Conservation (phyloP, 768 basidiomycete species). For the Fibroporia radiculosa region DNA sequence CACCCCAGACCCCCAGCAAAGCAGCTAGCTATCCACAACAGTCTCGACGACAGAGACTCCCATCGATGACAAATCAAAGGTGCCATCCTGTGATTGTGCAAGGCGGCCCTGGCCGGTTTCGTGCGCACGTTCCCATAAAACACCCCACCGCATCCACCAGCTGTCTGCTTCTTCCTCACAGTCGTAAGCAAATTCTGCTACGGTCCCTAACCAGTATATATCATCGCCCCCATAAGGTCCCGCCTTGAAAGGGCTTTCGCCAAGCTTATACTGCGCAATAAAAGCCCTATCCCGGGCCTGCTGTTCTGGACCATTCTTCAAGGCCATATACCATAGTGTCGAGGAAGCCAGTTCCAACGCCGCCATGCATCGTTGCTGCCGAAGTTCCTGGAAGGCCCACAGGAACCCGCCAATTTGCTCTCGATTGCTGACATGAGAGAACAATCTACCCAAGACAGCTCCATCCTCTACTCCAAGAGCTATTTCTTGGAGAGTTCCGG, state of each 20-base stretch:
- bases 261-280: conserved; percentile 12
- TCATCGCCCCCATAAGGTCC: no score
- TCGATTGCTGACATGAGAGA: conserved; percentile 24
- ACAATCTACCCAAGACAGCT: conserved; percentile 31
- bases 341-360: not conserved
- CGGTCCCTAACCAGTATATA: no score
- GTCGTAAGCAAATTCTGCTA: conserved; percentile 28
- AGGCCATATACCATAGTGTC: not conserved
- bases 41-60: no score
- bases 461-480: conserved; percentile 34
- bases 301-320: conserved; percentile 15
- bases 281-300: conserved; percentile 20
- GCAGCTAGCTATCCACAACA: no score
- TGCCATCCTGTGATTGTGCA: no score
- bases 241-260: no score
- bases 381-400: conserved; percentile 28
- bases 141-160: conserved; percentile 31
- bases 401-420: conserved; percentile 26
- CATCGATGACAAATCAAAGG: no score
- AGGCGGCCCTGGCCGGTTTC: no score
- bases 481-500: conserved; percentile 24
- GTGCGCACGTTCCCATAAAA: conserved; percentile 18
- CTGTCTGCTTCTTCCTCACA: conserved; percentile 30
- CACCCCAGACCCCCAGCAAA: no score
- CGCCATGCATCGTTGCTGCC: conserved; percentile 18